phyloP scores from a whole-genome alignment of 306 rosid genomes.

The Amphicarpaea edgeworthii region DNA sequence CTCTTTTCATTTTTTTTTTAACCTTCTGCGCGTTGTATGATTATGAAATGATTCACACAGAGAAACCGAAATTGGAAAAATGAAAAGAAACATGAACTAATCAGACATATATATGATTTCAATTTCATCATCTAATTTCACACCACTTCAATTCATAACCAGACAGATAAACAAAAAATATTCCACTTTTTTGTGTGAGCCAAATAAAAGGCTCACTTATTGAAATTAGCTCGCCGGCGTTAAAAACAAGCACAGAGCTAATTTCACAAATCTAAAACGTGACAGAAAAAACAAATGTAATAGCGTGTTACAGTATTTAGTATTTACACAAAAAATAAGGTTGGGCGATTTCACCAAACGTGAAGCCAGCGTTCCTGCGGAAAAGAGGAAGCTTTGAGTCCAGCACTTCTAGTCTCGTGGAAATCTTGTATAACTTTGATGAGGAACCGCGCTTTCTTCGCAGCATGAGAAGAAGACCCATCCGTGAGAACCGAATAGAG shows the following conservation, averaged over 20 bases:
- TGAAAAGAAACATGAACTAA: background rate
- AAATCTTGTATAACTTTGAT: slow-evolving; percentile 68
- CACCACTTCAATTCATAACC: slow-evolving; percentile 26
- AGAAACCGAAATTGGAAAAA: background rate
- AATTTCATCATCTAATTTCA: slow-evolving; percentile 25
- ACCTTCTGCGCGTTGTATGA: too few relatives aligned
- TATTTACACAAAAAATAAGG: slow-evolving; percentile 5
- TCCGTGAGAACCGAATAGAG: slow-evolving; percentile 69
- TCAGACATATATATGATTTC: background rate
- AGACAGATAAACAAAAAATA: background rate
- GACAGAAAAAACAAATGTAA: background rate
- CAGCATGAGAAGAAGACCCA: slow-evolving; percentile 58
- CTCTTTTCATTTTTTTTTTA: background rate
- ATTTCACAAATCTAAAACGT: slow-evolving; percentile 34
- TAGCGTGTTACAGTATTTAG: slow-evolving; percentile 30
- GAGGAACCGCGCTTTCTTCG: slow-evolving; percentile 74
- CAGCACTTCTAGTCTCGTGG: slow-evolving; percentile 51
- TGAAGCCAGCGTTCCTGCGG: slow-evolving; percentile 50
- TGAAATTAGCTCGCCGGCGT: slow-evolving; percentile 43
- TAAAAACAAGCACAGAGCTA: slow-evolving; percentile 50
- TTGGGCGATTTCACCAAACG: slow-evolving; percentile 24
- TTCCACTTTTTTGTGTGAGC: slow-evolving; percentile 18
- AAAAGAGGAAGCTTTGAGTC: slow-evolving; percentile 48
- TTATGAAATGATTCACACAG: background rate
- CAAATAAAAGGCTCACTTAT: slow-evolving; percentile 12